Conservation (phyloP, 2,329 filamentous ascomycete genomes). For the Phoma sp. region DNA sequence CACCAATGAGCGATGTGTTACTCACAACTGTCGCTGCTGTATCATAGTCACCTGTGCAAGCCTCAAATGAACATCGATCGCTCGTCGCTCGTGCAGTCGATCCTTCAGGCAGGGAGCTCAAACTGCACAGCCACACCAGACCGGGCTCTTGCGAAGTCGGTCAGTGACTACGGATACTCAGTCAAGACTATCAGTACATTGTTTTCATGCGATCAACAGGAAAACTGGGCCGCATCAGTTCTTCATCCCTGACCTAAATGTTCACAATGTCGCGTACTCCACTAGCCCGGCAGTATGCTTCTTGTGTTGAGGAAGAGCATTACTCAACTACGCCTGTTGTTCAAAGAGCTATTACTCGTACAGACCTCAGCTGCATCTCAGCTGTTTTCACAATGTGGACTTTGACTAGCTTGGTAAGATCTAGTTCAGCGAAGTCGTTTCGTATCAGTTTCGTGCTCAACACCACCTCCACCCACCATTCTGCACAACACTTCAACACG, state of each 20-base stretch:
- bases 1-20: neutral
- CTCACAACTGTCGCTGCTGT: neutral
- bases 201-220: too few relatives aligned
- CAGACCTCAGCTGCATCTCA: neutral
- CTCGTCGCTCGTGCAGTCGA: too few relatives aligned
- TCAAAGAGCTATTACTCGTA: neutral
- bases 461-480: neutral
- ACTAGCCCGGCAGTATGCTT: neutral
- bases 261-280: neutral
- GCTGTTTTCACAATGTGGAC: neutral
- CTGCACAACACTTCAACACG: neutral
- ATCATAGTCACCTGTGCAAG: too few relatives aligned
- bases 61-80: too few relatives aligned
- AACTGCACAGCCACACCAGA: neutral
- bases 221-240: too few relatives aligned
- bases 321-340: neutral
- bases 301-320: neutral
- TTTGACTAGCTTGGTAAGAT: neutral
- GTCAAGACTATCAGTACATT: too few relatives aligned
- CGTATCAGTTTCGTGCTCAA: slow-evolving; percentile 17
- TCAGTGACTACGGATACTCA: too few relatives aligned
- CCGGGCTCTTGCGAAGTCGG: neutral
- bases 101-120: too few relatives aligned
- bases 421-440: slow-evolving; percentile 8
- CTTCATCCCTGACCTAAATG: neutral